A percentile compares a stretch with the other conserved stretches of the same genome.
Conservation (phyloP, 805 yeast species). For the Nakazawaea wickerhamii region DNA sequence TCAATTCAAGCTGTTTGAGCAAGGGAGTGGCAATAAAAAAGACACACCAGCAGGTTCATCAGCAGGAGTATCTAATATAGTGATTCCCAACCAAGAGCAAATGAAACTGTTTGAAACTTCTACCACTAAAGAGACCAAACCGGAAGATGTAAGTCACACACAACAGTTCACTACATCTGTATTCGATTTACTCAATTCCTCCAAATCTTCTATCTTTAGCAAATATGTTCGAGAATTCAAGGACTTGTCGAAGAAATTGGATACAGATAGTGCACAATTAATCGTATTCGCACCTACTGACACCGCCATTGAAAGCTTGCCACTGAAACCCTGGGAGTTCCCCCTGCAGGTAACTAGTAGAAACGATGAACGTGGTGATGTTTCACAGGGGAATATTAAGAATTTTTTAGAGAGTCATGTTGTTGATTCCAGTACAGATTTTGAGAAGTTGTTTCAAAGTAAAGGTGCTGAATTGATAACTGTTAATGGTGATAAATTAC, state of each 20-base stretch:
- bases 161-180: constrained; percentile 3
- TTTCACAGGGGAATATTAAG: constrained; percentile 45
- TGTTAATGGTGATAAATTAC: constrained; percentile 30
- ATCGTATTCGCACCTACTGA: constrained; percentile 72
- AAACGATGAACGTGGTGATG: constrained; percentile 40
- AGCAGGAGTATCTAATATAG: constrained; percentile 3
- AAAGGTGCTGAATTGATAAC: constrained; percentile 27
- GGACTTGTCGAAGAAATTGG: background rate
- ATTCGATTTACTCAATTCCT: background rate
- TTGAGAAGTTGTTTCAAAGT: constrained; percentile 13
- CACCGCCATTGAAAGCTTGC: constrained; percentile 45
- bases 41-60: background rate
- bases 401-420: constrained; percentile 62
- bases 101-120: constrained; percentile 1
- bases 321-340: constrained; percentile 77
- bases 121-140: background rate
- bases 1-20: constrained; percentile 8
- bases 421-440: constrained; percentile 24
- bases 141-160: background rate
- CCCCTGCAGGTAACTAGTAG: constrained; percentile 44
- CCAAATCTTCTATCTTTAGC: constrained; percentile 2
- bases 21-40: background rate
- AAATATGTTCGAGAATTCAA: constrained; percentile 5
- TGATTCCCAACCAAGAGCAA: constrained; percentile 5
- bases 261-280: constrained; percentile 15